Evolutionary conservation across 352 stramenopile species (phyloP).

Genomic region (Phytophthora pisi): DNA sequence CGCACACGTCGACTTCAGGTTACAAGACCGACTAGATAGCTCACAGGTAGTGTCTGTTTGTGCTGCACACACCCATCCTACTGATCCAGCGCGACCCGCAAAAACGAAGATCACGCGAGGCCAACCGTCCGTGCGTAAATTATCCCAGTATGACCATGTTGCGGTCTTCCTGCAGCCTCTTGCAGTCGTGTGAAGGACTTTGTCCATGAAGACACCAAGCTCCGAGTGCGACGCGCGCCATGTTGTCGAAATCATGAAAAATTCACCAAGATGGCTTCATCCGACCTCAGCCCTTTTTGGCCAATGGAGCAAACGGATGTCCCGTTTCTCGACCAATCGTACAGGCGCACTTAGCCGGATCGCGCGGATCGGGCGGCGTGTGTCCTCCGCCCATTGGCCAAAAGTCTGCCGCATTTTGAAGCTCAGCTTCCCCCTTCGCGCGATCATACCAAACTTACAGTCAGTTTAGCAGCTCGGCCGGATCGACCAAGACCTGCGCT

Average conservation of each 20-base stretch:
- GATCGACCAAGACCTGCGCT: conserved; percentile 16
- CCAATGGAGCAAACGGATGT: not conserved
- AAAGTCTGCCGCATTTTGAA: conserved; percentile 19
- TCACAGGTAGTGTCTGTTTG: no score
- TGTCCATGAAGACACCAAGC: no score
- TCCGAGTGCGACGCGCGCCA: not conserved
- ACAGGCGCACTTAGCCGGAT: not conserved
- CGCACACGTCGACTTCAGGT: not conserved
- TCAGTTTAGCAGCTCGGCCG: conserved; percentile 24
- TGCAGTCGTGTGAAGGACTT: no score
- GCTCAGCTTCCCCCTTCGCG: conserved; percentile 12
- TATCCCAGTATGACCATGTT: not conserved
- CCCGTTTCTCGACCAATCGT: not conserved
- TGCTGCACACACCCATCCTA: not conserved
- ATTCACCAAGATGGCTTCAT: conserved; percentile 4
- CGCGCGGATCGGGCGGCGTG: conserved; percentile 10
- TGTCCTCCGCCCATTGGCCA: conserved; percentile 40
- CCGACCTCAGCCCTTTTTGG: not conserved
- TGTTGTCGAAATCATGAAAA: not conserved
- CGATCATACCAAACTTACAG: conserved; percentile 20
- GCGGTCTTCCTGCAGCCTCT: no score
- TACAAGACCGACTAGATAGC: not conserved
- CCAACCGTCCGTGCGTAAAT: not conserved
- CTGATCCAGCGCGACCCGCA: not conserved
- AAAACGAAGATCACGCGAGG: not conserved